phyloP scores from a whole-genome alignment of 345 rosid species.

The Fremontodendron californicum region DNA sequence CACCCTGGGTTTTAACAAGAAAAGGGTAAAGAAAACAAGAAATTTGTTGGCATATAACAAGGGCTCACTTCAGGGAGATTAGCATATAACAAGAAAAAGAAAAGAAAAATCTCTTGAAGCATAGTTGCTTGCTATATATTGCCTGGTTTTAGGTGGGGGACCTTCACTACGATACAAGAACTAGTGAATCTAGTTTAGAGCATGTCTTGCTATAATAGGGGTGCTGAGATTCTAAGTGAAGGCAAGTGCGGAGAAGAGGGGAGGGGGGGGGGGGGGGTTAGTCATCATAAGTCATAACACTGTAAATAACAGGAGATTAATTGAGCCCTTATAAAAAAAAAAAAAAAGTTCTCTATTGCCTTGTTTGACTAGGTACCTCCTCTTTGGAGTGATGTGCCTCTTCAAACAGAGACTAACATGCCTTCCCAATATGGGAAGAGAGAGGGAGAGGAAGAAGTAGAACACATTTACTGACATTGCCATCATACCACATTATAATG shows the following conservation, averaged over 20 bases:
- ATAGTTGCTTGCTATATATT: not conserved
- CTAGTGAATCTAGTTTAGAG: not conserved
- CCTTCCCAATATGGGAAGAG: not conserved
- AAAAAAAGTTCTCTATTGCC: not conserved
- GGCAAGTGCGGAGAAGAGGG: not conserved
- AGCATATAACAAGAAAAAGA: not conserved
- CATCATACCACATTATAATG: not conserved
- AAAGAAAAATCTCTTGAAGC: not conserved
- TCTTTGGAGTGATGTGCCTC: not conserved
- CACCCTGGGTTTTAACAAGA: slow-evolving; percentile 46
- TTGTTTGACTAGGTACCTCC: not conserved
- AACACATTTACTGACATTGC: not conserved
- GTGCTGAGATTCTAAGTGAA: not conserved
- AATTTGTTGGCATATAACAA: not conserved
- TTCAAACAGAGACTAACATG: not conserved
- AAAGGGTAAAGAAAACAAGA: not conserved
- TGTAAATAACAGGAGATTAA: not conserved
- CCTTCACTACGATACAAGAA: not conserved
- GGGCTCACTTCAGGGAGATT: not conserved
- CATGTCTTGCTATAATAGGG: not conserved
- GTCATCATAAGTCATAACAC: not conserved
- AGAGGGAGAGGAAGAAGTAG: not conserved
- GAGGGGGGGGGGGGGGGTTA: not conserved
- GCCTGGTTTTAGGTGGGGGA: not conserved
- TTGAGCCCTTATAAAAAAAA: not conserved